Percentiles rank a stretch among this genome's conserved stretches.
phyloP scores from a whole-genome alignment of 495 filamentous ascomycete species.

The Venustampulla echinocandica region DNA sequence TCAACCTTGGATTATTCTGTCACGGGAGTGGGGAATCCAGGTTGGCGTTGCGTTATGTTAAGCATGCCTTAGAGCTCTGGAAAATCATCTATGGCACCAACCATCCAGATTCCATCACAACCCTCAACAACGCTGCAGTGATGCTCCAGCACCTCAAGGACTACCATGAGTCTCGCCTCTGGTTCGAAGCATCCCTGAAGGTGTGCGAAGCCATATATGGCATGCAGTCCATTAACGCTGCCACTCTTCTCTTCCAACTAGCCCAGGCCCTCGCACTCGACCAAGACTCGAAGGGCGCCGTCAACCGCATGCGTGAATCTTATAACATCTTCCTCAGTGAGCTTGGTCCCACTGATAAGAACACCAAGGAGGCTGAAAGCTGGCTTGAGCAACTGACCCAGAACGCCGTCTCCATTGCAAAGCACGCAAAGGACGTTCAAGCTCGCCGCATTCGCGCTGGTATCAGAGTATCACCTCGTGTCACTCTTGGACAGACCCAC shows the following conservation, averaged over 20 bases:
- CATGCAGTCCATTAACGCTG: conserved; percentile 78
- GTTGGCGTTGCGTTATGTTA: conserved; percentile 72
- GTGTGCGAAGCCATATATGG: conserved; percentile 85
- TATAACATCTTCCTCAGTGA: conserved; percentile 87
- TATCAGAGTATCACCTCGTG: conserved; percentile 39
- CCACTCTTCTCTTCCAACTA: conserved; percentile 94
- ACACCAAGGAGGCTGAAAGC: conserved; percentile 87
- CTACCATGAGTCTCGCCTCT: conserved; percentile 84
- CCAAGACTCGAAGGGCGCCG: conserved; percentile 81
- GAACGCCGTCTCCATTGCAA: conserved; percentile 87
- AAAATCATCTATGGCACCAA: conserved; percentile 90
- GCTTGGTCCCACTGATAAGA: conserved; percentile 80
- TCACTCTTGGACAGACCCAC: conserved; percentile 36
- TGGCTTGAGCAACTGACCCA: conserved; percentile 96
- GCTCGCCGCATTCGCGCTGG: conserved; percentile 53
- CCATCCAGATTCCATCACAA: conserved; percentile 97
- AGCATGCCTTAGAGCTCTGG: conserved; percentile 91
- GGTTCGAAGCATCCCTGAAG: conserved; percentile 88
- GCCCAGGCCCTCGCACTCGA: conserved; percentile 91
- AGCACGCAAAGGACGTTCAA: conserved; percentile 80
- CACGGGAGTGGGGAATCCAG: conserved; percentile 85
- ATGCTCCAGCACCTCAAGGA: conserved; percentile 93
- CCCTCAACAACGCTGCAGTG: conserved; percentile 96
- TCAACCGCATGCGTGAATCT: conserved; percentile 86
- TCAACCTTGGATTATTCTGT: conserved; percentile 92